These are phyloP conservation scores for Sungouiozyma ichnusensis DNA, from an alignment of 805 yeast species.

Conservation along the genomic window DNA sequence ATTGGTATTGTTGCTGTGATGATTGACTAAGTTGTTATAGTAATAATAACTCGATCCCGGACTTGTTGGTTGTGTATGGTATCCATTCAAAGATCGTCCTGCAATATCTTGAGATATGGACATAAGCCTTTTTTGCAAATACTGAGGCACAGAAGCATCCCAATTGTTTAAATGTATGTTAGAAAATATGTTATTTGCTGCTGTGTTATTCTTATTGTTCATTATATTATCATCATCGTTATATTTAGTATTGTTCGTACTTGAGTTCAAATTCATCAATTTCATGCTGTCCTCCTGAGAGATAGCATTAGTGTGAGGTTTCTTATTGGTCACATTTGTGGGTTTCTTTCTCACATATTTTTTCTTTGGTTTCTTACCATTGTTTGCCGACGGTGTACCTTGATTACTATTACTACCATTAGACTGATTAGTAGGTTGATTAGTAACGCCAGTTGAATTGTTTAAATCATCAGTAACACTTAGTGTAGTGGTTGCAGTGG, in stretches of 20 bases:
- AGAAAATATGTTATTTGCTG: constrained; percentile 2
- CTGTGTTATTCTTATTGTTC: constrained; percentile 1
- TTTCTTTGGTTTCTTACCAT: constrained; percentile 7
- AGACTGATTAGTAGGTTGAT: neutral
- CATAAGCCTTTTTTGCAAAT: constrained; percentile 20
- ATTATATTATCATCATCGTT: neutral
- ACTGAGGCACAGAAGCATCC: constrained; percentile 22
- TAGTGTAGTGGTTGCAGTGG: neutral
- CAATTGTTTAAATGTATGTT: constrained; percentile 2
- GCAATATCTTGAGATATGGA: constrained; percentile 20
- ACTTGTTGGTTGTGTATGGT: constrained; percentile 26
- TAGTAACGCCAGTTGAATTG: constrained; percentile 3
- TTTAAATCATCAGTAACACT: neutral
- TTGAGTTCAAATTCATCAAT: neutral
- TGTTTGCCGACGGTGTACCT: neutral
- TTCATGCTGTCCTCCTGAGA: neutral
- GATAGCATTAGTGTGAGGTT: neutral
- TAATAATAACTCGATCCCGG: constrained; percentile 15
- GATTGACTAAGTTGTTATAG: constrained; percentile 1
- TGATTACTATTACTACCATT: constrained; percentile 2
- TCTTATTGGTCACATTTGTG: neutral
- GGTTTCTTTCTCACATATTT: constrained; percentile 6
- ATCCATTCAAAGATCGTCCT: constrained; percentile 18
- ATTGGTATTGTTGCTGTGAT: neutral
- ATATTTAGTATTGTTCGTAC: neutral